A percentile compares a stretch with the other conserved stretches of the same genome.
phyloP scores from a whole-genome alignment of 768 basidiomycete species.

The Auriscalpium vulgare region DNA sequence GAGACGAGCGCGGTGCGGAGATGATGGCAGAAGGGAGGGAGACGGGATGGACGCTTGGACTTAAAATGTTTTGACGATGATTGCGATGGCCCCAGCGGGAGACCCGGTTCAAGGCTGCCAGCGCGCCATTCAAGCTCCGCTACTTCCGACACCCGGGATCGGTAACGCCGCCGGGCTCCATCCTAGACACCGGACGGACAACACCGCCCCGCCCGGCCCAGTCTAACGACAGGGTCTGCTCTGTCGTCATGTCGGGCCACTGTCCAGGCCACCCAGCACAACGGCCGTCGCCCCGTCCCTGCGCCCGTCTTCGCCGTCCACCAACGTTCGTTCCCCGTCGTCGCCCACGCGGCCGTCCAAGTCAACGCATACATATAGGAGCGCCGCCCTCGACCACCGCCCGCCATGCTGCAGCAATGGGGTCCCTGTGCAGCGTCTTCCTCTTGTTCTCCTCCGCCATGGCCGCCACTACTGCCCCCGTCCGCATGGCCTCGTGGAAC shows the following conservation, averaged over 20 bases:
- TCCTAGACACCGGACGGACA: neutral
- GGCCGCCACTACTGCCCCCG: neutral
- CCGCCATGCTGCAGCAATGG: neutral
- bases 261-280: no score
- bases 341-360: neutral
- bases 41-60: neutral
- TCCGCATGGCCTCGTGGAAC: constrained; percentile 38
- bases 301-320: neutral
- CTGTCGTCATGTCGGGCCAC: neutral
- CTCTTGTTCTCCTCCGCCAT: neutral
- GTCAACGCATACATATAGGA: neutral
- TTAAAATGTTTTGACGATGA: neutral
- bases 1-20: neutral
- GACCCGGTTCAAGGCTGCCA: neutral
- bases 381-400: neutral
- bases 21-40: neutral
- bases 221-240: neutral
- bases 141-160: neutral
- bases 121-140: neutral
- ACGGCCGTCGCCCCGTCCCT: no score
- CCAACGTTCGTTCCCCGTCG: no score
- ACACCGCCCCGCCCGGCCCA: no score
- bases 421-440: neutral
- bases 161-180: neutral
- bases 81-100: neutral